Base-by-base conservation (phyloP, 768 basidiomycete species). In the Mycena belliarum region DNA sequence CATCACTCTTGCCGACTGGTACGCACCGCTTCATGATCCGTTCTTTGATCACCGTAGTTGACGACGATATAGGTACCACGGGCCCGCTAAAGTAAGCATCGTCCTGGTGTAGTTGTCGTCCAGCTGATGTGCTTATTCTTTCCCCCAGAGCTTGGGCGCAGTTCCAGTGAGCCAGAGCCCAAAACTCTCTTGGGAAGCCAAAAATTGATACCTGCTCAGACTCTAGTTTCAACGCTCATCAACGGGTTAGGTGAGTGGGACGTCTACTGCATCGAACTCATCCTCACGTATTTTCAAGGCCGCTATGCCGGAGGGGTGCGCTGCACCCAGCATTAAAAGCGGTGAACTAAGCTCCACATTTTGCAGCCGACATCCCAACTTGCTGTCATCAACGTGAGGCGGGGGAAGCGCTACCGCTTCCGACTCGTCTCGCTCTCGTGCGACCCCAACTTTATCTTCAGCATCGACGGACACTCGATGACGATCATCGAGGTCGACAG, bases 401-500 rank as follows among this genome's bases (percentile, higher is more conserved):
- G 23, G 0, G 70, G 69, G 6, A 46, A 56, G 26, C 66, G 77
- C 18, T 57, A 57, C 35, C 37, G 55, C n/a, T 55, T 42, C 49
- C 52, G 48, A 18, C 37, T 59, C 3, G 33, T 59, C 11, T 41
- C 43, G 3, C 21, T 56, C 20, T 42, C 55, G 4, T 52, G 51
- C 44, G 54, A 61, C 25, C 54, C 52, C 3, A 60, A 55, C 44
- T 60, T 45, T 11, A 52, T 56, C 9, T 56, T 61, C 33, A 65
- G 59, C 3, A 63, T 72, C 18, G 68, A 73, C 26, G 41, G 52
- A 4, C 75, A 76, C 43, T 57, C 57, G 6, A 47, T 72, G 5
- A 65, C 69, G 25, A 70, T 73, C 37, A 80, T 80, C 47, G 72
- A 71, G 52, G 72, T 65, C 5, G 76, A 75, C 45, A 68, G 69